Conservation (phyloP, 2,329 filamentous ascomycete genomes). For the Podosphaera xanthii region DNA sequence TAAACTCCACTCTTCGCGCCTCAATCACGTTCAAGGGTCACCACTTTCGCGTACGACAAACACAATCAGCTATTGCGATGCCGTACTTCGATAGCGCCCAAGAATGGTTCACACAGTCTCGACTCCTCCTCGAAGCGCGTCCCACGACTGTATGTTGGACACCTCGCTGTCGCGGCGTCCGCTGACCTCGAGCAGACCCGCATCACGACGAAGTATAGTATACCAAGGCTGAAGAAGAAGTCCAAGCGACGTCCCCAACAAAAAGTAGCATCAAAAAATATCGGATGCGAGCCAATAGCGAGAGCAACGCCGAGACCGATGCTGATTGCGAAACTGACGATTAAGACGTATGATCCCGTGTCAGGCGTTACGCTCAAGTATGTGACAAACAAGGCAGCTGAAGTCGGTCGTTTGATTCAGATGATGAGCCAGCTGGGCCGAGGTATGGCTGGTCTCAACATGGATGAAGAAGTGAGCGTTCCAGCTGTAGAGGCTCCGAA, state of each 20-base stretch:
- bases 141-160: slow-evolving; percentile 50
- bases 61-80: slow-evolving; percentile 26
- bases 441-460: slow-evolving; percentile 32
- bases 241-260: slow-evolving; percentile 23
- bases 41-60: too few relatives aligned
- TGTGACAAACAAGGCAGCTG: slow-evolving; percentile 70
- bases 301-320: slow-evolving; percentile 18
- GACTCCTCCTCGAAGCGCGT: slow-evolving; percentile 63
- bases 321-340: slow-evolving; percentile 41
- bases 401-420: slow-evolving; percentile 64
- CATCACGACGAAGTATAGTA: slow-evolving; percentile 74
- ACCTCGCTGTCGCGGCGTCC: not conserved
- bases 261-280: slow-evolving; percentile 12
- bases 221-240: too few relatives aligned
- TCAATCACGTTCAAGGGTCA: too few relatives aligned
- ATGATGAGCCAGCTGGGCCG: slow-evolving; percentile 53
- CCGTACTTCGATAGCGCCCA: slow-evolving; percentile 61
- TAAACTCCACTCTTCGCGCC: too few relatives aligned
- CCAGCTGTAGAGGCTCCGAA: too few relatives aligned
- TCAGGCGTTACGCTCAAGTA: slow-evolving; percentile 77
- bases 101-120: slow-evolving; percentile 78
- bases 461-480: not conserved
- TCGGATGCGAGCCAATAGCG: slow-evolving; percentile 12
- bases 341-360: slow-evolving; percentile 76
- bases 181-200: slow-evolving; percentile 37